Base-by-base conservation (phyloP, 2,329 filamentous ascomycete genomes). In the Geosmithia flava region DNA sequence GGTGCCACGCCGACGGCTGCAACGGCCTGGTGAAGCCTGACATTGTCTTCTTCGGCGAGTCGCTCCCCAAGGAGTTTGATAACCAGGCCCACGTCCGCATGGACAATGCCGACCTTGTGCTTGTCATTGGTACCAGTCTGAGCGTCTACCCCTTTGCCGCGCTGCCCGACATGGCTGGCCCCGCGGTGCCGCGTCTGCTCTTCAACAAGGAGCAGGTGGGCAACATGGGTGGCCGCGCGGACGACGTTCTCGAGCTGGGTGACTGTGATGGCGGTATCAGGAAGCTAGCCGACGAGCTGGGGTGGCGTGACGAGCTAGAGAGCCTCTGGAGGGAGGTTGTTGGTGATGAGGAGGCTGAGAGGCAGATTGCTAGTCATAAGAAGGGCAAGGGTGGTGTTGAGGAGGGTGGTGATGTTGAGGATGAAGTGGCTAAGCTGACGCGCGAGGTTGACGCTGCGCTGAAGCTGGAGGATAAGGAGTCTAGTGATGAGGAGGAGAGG, bases 11-110 rank as follows among this genome's bases (percentile, higher is more conserved):
- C 3, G 33, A 16, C 11, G 61, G 68, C 19, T 97, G 91, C 61
- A 70, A 75, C 37, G 90, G 90, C 0, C 68, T 93, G 2, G 87
- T 96, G 39, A 96, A 96, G 67, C 90, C 90, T 0, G 87, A 95
- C 57, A 95, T 96, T 59, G 88, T 95, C 33, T 96, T 96, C 67
- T 96, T 95, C 56, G 89, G 89, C 46, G 89, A 90, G 61, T 13
- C 76, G 1, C 66, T 90, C 2, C 68, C 68, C 0, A 55, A 58
- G 40, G 52, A 53, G 0, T 71, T 71, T 48, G 56, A 59, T 1
- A 53, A 62, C 20, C 61, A 66, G 23, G 55, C 60, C 20, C 37
- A 8, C 27, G 10, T 37, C 41, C 63, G 83, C 13, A 75, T 79
- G 0, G 67, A 66, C 2, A 66, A 75, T 56, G 85, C 87, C 0